Percentiles rank a stretch among this genome's conserved stretches.
Evolutionary conservation across 2,329 filamentous ascomycete genomes (phyloP).

Genomic region (Lecanicillium sp.): DNA sequence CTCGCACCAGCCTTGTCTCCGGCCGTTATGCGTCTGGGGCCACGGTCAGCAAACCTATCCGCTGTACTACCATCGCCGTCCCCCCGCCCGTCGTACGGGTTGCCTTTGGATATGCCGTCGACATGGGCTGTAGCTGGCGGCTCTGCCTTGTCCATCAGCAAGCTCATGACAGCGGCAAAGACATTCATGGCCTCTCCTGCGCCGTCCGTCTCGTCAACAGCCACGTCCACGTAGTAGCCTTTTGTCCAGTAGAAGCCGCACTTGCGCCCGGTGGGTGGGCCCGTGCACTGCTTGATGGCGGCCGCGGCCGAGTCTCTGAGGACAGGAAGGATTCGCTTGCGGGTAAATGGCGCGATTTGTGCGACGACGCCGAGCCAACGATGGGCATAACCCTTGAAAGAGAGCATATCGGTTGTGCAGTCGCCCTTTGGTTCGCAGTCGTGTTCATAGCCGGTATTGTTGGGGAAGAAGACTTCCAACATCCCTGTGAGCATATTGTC

Average conservation of each 20-base stretch:
- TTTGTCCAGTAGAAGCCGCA: constrained; percentile 50
- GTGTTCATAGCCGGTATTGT: constrained; percentile 53
- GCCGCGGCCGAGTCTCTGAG: constrained; percentile 39
- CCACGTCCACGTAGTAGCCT: constrained; percentile 34
- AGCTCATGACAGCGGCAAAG: constrained; percentile 43
- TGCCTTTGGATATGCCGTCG: constrained; percentile 41
- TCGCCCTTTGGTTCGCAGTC: constrained; percentile 39
- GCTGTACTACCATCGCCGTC: constrained; percentile 4
- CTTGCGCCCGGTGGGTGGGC: constrained; percentile 30
- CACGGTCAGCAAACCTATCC: no score
- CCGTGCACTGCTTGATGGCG: constrained; percentile 41
- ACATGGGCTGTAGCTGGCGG: constrained; percentile 36
- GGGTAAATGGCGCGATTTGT: constrained; percentile 41
- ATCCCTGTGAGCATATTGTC: constrained; percentile 30
- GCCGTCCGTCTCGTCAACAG: constrained; percentile 45
- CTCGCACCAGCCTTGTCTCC: constrained; percentile 3
- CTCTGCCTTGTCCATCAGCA: constrained; percentile 33
- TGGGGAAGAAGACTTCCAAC: constrained; percentile 37
- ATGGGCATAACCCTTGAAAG: constrained; percentile 49
- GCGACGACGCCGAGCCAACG: constrained; percentile 42
- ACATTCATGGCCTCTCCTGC: constrained; percentile 54
- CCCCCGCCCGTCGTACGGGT: constrained; percentile 30
- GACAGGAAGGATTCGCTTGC: constrained; percentile 34
- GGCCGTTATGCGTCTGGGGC: constrained; percentile 1
- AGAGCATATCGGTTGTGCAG: constrained; percentile 51